Percentiles rank a stretch among this genome's conserved stretches.
phyloP scores from a whole-genome alignment of 2,329 filamentous ascomycete genomes.

The Pseudogymnoascus sp. region DNA sequence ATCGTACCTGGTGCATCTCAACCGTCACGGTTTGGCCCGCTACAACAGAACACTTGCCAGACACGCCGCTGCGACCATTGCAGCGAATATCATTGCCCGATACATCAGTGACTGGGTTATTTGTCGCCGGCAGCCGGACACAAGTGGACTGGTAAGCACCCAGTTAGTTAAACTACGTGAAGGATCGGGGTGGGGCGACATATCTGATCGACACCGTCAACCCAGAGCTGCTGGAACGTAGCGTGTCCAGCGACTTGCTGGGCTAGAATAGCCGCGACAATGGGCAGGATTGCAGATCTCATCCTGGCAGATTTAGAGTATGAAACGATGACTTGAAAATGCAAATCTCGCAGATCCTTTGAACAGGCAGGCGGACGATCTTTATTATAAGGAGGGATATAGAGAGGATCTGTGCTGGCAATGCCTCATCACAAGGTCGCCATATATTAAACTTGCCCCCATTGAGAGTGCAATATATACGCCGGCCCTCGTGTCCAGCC shows the following conservation, averaged over 20 bases:
- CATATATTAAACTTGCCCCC: neutral
- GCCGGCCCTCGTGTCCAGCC: neutral
- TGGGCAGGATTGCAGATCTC: neutral
- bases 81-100: conserved; percentile 42
- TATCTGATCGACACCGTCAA: conserved; percentile 31
- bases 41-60: conserved; percentile 38
- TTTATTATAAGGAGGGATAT: neutral
- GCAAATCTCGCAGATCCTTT: neutral
- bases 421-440: neutral
- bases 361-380: neutral
- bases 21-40: conserved; percentile 36
- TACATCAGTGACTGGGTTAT: conserved; percentile 44
- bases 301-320: neutral
- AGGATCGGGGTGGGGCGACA: neutral
- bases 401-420: neutral
- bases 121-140: conserved; percentile 41
- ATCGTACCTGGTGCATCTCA: conserved; percentile 44
- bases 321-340: neutral
- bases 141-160: conserved; percentile 25
- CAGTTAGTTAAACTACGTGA: neutral
- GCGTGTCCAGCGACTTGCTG: conserved; percentile 35
- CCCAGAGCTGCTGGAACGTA: conserved; percentile 42
- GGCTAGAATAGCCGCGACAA: conserved; percentile 4
- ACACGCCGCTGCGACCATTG: conserved; percentile 32
- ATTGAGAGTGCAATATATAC: conserved; percentile 5